phyloP scores from a whole-genome alignment of 1,284 basidiomycete genomes.

The Volvariella surrecta region DNA sequence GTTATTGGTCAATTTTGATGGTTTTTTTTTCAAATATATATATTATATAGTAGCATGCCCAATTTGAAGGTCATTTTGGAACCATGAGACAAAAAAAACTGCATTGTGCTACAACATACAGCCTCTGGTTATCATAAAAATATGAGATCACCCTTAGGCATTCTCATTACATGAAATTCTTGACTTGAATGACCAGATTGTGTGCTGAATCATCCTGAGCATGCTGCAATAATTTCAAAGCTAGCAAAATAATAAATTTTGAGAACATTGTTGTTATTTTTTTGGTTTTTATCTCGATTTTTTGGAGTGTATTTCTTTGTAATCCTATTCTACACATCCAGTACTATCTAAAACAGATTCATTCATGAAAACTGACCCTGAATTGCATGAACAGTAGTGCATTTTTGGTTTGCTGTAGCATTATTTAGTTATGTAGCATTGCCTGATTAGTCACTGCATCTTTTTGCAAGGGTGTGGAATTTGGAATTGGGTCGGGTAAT shows the following conservation, averaged over 20 bases:
- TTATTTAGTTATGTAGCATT: slow-evolving; percentile 10
- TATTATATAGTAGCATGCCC: neutral
- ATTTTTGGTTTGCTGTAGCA: neutral
- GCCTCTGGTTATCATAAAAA: neutral
- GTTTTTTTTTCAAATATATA: neutral
- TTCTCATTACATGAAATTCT: neutral
- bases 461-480: too few species aligned
- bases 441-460: too few species aligned
- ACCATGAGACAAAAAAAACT: neutral
- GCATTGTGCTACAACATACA: neutral
- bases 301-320: neutral
- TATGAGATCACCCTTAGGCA: neutral
- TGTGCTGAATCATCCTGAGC: neutral
- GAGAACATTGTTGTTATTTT: neutral
- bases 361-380: neutral
- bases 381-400: neutral
- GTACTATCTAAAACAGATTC: neutral
- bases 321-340: neutral
- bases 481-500: too few species aligned
- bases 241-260: neutral
- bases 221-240: neutral
- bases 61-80: neutral
- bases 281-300: neutral
- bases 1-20: neutral
- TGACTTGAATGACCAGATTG: neutral